Conservation (phyloP, 2,329 filamentous ascomycete genomes). For the Microdochium nivale region DNA sequence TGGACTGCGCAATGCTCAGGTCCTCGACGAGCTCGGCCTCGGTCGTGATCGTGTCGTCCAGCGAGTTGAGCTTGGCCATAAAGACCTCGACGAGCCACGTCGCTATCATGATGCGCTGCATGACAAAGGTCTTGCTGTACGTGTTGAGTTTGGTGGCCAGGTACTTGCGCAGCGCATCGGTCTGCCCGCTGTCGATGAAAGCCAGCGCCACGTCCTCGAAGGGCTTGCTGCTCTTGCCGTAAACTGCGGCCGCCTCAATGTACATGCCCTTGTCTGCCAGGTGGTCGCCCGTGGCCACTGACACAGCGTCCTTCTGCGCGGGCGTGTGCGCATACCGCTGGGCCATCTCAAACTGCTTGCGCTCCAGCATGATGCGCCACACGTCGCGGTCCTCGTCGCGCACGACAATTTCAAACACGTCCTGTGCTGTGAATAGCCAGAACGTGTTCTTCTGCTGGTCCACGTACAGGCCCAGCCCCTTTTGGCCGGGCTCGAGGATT, state of each 20-base stretch:
- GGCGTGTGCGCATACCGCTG: conserved; percentile 74
- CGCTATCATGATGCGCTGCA: conserved; percentile 93
- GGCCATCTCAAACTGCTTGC: conserved; percentile 81
- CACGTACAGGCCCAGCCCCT: conserved; percentile 72
- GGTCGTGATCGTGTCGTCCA: conserved; percentile 90
- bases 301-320: conserved; percentile 81
- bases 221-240: conserved; percentile 90
- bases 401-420: conserved; percentile 90
- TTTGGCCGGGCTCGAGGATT: conserved; percentile 72
- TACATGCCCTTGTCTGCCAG: conserved; percentile 75
- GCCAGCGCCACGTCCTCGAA: conserved; percentile 92
- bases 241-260: conserved; percentile 78
- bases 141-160: conserved; percentile 73
- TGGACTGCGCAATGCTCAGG: conserved; percentile 60
- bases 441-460: conserved; percentile 95
- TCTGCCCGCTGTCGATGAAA: conserved; percentile 83
- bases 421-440: conserved; percentile 86
- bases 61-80: conserved; percentile 91
- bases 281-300: conserved; percentile 85
- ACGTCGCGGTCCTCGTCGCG: conserved; percentile 86
- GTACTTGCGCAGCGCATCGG: conserved; percentile 86
- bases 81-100: conserved; percentile 94
- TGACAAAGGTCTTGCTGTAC: conserved; percentile 73
- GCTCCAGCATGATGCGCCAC: conserved; percentile 86
- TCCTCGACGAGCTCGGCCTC: conserved; percentile 72